phyloP scores from a whole-genome alignment of 1,139 yeast species.

The Hansenula sp. region DNA sequence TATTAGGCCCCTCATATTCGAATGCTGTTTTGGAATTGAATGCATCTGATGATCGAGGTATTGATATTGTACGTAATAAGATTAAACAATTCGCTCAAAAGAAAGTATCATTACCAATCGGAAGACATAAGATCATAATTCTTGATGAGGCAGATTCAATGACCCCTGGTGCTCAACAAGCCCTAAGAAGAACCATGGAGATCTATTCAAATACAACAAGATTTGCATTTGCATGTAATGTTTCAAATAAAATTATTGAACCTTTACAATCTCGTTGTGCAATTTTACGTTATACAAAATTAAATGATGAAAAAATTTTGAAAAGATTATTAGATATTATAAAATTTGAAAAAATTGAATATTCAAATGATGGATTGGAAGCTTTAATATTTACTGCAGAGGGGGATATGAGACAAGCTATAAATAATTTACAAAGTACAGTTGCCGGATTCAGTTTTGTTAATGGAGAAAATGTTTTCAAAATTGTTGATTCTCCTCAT shows the following conservation, averaged over 20 bases:
- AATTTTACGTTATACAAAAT: slow-evolving; percentile 75
- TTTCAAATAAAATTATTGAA: slow-evolving; percentile 89
- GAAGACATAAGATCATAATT: slow-evolving; percentile 82
- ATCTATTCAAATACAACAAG: slow-evolving; percentile 90
- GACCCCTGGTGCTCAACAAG: slow-evolving; percentile 99
- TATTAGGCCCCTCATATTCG: slow-evolving; percentile 68
- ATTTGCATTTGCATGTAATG: slow-evolving; percentile 97
- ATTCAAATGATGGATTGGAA: slow-evolving; percentile 86
- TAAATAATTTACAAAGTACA: slow-evolving; percentile 89
- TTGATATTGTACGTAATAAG: slow-evolving; percentile 87
- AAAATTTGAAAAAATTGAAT: slow-evolving; percentile 67
- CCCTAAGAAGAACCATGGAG: slow-evolving; percentile 96
- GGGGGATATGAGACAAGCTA: slow-evolving; percentile 98
- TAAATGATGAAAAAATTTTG: slow-evolving; percentile 82
- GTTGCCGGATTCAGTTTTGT: slow-evolving; percentile 92
- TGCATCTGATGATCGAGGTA: slow-evolving; percentile 97
- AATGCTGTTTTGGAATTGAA: slow-evolving; percentile 91
- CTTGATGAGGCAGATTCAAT: slow-evolving; percentile 97
- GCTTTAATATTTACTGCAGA: slow-evolving; percentile 96
- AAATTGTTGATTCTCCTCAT: slow-evolving; percentile 95
- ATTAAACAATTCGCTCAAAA: slow-evolving; percentile 96
- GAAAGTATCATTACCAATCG: slow-evolving; percentile 70
- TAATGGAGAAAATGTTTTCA: slow-evolving; percentile 86
- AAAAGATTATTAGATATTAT: slow-evolving; percentile 72
- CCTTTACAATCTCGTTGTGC: slow-evolving; percentile 98